These are phyloP conservation scores for Jimgerdemannia flammicorona DNA, from an alignment of 192 early-diverging fungal genomes.

Conservation along the genomic window DNA sequence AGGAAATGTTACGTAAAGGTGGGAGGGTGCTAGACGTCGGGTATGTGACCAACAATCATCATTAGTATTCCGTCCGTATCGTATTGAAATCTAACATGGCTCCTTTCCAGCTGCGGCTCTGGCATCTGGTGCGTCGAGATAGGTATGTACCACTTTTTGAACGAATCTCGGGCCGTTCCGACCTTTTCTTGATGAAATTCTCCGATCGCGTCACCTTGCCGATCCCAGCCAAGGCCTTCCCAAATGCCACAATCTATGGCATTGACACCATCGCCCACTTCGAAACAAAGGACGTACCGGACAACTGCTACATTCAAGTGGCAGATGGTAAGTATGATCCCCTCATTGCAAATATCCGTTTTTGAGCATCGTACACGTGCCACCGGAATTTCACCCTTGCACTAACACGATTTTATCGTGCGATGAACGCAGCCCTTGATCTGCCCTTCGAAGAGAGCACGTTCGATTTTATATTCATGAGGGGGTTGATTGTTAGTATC, in stretches of 20 bases:
- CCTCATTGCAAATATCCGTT: background rate
- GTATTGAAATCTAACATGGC: background rate
- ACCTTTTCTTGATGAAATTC: too few relatives aligned
- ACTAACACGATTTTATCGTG: background rate
- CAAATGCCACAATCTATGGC: background rate
- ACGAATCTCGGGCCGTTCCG: too few relatives aligned
- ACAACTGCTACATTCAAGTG: background rate
- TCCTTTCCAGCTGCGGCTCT: background rate
- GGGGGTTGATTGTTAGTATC: background rate
- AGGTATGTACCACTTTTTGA: background rate
- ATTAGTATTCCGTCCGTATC: too few relatives aligned
- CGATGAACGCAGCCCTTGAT: background rate
- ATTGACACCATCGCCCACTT: background rate
- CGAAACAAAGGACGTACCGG: background rate
- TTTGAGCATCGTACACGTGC: background rate
- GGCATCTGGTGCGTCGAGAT: background rate
- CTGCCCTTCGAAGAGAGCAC: background rate
- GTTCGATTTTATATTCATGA: background rate
- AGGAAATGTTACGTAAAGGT: background rate
- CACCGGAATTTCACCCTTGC: background rate
- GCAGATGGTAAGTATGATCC: background rate
- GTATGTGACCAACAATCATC: background rate
- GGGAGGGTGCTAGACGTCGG: background rate
- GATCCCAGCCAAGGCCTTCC: background rate
- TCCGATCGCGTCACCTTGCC: too few relatives aligned